Evolutionary conservation across 495 filamentous ascomycete species (phyloP), one percentile per base, ranked within the genome.

Genomic region (Hypoxylon cercidicola): DNA sequence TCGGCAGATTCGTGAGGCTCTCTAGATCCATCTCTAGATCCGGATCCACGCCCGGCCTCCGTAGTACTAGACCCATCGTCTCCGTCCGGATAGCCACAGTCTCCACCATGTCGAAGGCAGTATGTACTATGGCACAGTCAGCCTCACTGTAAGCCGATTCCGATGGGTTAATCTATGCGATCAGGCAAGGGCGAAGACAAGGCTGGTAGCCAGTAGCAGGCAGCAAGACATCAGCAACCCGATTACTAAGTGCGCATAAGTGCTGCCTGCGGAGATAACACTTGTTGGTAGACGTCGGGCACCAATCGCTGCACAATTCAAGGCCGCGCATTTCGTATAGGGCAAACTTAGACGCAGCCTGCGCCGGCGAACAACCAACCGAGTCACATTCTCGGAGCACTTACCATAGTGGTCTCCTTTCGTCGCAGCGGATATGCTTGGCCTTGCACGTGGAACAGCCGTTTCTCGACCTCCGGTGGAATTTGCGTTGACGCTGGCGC

Each of bases 361-460:
- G 25, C 51, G 32, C 45, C 45, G 55, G 49, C 40, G 9, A 48
- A 7, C 35, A 47, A 20, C 47, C 18, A 47, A 40, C 52, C 47
- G 34, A 37, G 46, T 50, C 34, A 25, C 58, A 55, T 58, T 52
- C 56, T 43, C 4, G 30, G 55, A 58, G 34, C 7, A 55, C 73
- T 67, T 69, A 74, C 72, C 74, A 76, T 30, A 74, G 69, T 34
- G 72, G 72, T 57, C 50, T 72, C 50, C 65, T 67, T 65, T 76
- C 72, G 39, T 76, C 70, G 62, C 74, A 74, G 13, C 69, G 66
- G 25, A 76, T 72, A 45, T 76, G 74, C 59, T 74, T 70, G 20
- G 66, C 45, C 48, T 73, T 74, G 59, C 74, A 74, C 46, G 66
- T 72, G 45, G 60, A 57, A 55, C 68, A 73, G 30, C 71, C 69